Percentiles rank a stretch among this genome's conserved stretches.
Evolutionary conservation across 2,329 filamentous ascomycete species (phyloP).

Genomic region (Xylariaceae sp.): DNA sequence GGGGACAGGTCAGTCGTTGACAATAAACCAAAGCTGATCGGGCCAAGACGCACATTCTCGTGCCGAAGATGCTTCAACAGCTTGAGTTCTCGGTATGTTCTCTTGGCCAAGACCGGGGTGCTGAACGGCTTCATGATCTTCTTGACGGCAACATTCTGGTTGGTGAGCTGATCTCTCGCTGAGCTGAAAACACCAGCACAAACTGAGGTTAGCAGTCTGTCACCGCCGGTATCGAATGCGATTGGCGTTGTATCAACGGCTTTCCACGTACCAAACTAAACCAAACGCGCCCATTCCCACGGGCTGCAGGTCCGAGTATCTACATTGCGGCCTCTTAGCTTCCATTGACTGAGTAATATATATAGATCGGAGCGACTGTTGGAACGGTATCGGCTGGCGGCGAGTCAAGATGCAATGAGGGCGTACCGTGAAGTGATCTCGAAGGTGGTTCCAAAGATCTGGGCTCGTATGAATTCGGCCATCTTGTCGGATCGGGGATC

Average conservation of each 20-base stretch:
- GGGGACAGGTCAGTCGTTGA: background rate
- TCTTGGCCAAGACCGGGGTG: slow-evolving; percentile 95
- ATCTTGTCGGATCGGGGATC: slow-evolving; percentile 50
- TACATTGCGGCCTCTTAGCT: slow-evolving; percentile 34
- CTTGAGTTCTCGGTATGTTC: slow-evolving; percentile 96
- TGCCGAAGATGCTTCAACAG: slow-evolving; percentile 93
- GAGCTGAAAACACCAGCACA: slow-evolving; percentile 53
- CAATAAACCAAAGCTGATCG: background rate
- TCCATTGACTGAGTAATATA: background rate
- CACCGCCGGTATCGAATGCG: background rate
- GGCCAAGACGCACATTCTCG: slow-evolving; percentile 68
- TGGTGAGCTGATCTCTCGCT: slow-evolving; percentile 94
- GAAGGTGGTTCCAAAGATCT: slow-evolving; percentile 99
- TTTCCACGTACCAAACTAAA: slow-evolving; percentile 74
- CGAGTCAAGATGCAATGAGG: background rate
- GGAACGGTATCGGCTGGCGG: background rate
- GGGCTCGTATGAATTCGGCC: slow-evolving; percentile 98
- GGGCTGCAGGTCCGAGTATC: slow-evolving; percentile 95
- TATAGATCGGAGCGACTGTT: slow-evolving; percentile 2
- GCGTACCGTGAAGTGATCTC: slow-evolving; percentile 95
- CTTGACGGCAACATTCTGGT: slow-evolving; percentile 95
- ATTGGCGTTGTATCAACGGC: slow-evolving; percentile 6
- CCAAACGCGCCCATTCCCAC: slow-evolving; percentile 99
- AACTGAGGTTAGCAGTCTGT: slow-evolving; percentile 1
- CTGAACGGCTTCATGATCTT: slow-evolving; percentile 99